These are phyloP conservation scores for Coprinellus aureogranulatus DNA, from an alignment of 768 basidiomycete genomes.

Conservation along the genomic window DNA sequence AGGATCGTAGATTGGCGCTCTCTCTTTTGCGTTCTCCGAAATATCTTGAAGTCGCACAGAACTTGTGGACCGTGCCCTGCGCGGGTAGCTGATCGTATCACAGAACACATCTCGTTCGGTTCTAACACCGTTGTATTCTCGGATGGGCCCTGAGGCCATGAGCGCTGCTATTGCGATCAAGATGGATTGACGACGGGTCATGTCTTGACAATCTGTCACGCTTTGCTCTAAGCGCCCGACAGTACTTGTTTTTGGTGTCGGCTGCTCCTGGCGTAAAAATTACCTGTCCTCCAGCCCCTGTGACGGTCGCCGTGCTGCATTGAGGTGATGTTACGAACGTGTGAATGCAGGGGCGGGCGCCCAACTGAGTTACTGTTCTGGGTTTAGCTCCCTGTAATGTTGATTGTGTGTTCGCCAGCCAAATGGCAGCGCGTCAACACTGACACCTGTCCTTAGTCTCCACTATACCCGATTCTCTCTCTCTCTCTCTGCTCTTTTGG, in stretches of 20 bases:
- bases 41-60: too few species aligned
- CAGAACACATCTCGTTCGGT: too few species aligned
- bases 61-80: too few species aligned
- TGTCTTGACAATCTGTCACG: background rate
- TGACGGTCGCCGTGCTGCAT: too few species aligned
- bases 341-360: background rate
- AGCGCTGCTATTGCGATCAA: background rate
- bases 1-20: too few species aligned
- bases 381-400: conserved; percentile 8
- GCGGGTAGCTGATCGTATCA: too few species aligned
- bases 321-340: background rate
- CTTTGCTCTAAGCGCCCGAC: background rate
- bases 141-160: too few species aligned
- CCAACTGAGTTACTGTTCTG: conserved; percentile 6
- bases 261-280: too few species aligned
- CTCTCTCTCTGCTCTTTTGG: background rate
- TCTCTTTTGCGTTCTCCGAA: too few species aligned
- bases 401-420: background rate
- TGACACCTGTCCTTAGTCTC: background rate
- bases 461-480: background rate
- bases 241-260: background rate
- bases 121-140: too few species aligned
- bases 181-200: background rate
- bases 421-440: background rate
- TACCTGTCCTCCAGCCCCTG: too few species aligned